Base-by-base conservation (phyloP, 2,329 filamentous ascomycete species). In the Phyllosticta capitalensis region DNA sequence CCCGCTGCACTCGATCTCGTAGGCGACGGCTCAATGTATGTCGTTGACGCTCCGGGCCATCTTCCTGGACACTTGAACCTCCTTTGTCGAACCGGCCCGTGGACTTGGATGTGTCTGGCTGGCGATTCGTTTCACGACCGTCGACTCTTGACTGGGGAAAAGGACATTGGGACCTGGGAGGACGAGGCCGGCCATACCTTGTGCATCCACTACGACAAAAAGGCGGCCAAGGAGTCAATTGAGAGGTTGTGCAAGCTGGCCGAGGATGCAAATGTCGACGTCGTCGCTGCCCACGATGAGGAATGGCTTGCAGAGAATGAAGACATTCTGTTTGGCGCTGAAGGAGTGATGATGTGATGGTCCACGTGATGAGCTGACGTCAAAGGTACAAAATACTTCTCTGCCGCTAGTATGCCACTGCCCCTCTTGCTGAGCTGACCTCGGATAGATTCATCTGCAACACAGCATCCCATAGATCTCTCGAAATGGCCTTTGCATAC, bases 71-170 rank as follows among this genome's bases (percentile, higher is more conserved):
- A 82, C 61, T 66, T 82, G 1, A 82, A 81, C 61, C 62, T 81
- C 0, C 71, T 82, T 0, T 76, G 71, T 7, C 71, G 77, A 0
- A 72, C 71, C 0, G 72, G 65, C 0, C 66, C 70, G 4, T 59
- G 64, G 52, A 73, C 72, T 48, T 81, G 77, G 71, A 69, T 81
- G 0, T 79, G 77, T 64, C 73, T 83, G 0, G 78, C 75, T 7
- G 81, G 79, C 0, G 81, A 83, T 64, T 76, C 77, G 30, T 83
- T 78, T 61, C 81, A 83, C 63, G 79, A 83, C 65, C 68, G 69
- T 0, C 66, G 81, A 48, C 73, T 83, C 2, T 66, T 83, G 66
- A 76, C 68, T 1, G 79, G 79, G 0, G 79, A 82, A 65, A 79
- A 75, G 63, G 76, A 71, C 0, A 79, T 83, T 56, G 81, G 79